Evolutionary conservation across 257 asterid genomes (phyloP).

Genomic region (Solanum dulcamara): DNA sequence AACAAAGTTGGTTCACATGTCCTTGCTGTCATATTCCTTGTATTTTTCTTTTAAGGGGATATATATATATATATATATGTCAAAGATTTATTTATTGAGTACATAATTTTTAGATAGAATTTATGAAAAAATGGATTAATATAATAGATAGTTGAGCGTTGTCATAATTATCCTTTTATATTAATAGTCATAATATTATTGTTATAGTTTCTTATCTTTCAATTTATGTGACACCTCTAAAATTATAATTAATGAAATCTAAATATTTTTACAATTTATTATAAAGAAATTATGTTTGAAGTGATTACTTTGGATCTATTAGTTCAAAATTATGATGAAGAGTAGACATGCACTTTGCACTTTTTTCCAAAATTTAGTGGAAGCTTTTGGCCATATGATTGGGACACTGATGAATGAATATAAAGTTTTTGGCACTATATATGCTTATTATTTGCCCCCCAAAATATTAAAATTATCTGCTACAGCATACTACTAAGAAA

Average conservation of each 20-base stretch:
- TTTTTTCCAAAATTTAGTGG: neutral
- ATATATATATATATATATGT: too few species aligned
- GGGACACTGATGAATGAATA: neutral
- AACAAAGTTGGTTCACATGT: conserved; percentile 16
- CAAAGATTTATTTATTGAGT: neutral
- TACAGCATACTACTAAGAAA: neutral
- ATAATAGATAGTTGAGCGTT: neutral
- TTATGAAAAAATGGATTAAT: neutral
- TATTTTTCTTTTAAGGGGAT: neutral
- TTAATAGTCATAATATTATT: neutral
- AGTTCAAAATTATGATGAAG: neutral
- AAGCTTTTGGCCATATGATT: neutral
- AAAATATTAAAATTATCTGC: neutral
- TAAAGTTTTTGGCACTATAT: neutral
- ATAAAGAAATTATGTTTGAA: neutral
- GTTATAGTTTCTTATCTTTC: neutral
- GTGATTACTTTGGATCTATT: neutral
- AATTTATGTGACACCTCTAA: neutral
- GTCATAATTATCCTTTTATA: neutral
- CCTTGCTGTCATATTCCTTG: neutral
- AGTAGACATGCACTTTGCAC: neutral
- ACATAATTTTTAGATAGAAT: neutral
- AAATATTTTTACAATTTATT: neutral
- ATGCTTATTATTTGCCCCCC: neutral
- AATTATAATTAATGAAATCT: neutral